Evolutionary conservation across 129 eudicot genomes (phyloP), one percentile per base, ranked within the genome.

Genomic region (Flaveria sonorensis): DNA sequence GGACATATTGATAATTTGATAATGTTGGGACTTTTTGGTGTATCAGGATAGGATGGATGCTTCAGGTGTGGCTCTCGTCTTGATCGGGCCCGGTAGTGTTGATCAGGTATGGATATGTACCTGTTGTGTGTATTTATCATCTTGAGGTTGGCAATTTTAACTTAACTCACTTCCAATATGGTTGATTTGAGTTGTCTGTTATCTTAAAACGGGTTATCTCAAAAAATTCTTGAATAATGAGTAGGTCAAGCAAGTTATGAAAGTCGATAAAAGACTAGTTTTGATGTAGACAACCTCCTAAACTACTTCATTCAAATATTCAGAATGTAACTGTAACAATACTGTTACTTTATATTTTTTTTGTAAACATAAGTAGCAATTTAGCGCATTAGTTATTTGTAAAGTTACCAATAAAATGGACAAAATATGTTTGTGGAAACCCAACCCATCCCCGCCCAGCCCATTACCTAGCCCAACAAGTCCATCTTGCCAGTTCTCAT

Each of bases 21-120:
- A 39, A 21, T 59, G 43, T 18, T 76, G 72, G 72, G 57, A 3
- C 6, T 18, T 15, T 67, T 67, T 51, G n/a, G 64, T 53, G 73
- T 73, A 72, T 76, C 93, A 94, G 99, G 99, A 89, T 30, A 81
- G 71, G 75, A 89, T 91, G 99, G 97, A 94, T 87, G 90, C 96
- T 36, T 89, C 99, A 43, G 94, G 96, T 14, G 99, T 89, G 73
- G 86, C 97, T 7, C 99, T 94, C 71, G 90, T 91, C 82, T 77
- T 94, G 61, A 91, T 94, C 83, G 99, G 99, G 55, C 99, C 97
- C 11, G 99, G 99, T 51, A 94, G 79, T 50, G 88, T 91, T 60
- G 97, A 94, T 73, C 99, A 94, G 96, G 99, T 91, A 76, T 59
- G 60, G 51, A 11, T 36, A 52, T 45, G 20, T 7, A 13, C 55